Evolutionary conservation across 371 early-diverging fungal genomes (phyloP).

Genomic region (Cokeromyces recurvatus): DNA sequence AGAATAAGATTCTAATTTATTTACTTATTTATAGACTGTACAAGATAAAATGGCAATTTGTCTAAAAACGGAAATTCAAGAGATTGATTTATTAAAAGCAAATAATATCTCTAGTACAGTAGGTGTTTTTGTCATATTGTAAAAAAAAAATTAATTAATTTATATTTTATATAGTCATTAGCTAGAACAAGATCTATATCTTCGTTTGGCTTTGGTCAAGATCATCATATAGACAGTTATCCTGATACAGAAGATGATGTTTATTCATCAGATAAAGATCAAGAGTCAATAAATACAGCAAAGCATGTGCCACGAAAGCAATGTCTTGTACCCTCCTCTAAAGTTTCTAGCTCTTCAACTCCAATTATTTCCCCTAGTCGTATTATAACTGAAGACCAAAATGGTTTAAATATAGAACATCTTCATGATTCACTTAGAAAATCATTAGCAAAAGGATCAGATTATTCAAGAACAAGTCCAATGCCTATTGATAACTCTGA

Average conservation of each 20-base stretch:
- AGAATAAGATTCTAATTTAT: too few relatives aligned
- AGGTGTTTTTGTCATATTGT: background rate
- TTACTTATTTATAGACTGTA: constrained; percentile 10
- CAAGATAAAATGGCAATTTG: constrained; percentile 45
- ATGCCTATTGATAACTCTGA: constrained; percentile 27
- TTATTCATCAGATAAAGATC: constrained; percentile 28
- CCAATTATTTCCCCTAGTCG: constrained; percentile 31
- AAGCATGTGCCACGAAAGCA: background rate
- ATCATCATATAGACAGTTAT: constrained; percentile 30
- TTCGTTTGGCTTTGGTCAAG: constrained; percentile 19
- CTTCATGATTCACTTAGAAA: constrained; percentile 39
- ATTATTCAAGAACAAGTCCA: constrained; percentile 19
- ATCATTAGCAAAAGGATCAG: constrained; percentile 28
- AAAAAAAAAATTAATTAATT: background rate
- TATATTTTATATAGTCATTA: constrained; percentile 13
- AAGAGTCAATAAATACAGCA: background rate
- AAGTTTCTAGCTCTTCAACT: constrained; percentile 10
- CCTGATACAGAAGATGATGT: constrained; percentile 54
- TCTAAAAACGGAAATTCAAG: constrained; percentile 53
- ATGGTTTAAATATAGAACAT: constrained; percentile 30
- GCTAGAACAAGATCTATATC: constrained; percentile 28
- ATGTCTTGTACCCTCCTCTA: constrained; percentile 1
- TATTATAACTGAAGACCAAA: constrained; percentile 18
- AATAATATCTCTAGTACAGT: constrained; percentile 12
- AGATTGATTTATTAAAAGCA: constrained; percentile 41